Conservation (phyloP, 1,139 yeast genomes). For the Blastobotrys persicus region DNA sequence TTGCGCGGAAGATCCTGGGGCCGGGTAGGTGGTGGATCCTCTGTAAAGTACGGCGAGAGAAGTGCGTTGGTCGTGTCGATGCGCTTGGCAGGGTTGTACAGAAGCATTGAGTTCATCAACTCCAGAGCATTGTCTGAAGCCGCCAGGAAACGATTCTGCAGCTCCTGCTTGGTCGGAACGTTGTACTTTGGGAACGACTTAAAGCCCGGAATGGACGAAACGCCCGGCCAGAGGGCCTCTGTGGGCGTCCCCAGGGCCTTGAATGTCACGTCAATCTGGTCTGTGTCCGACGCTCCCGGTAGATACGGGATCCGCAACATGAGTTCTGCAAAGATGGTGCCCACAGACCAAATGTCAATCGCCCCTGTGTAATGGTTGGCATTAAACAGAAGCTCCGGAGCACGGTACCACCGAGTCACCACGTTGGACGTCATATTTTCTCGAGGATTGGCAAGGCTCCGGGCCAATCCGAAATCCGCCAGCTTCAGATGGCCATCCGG, state of each 20-base stretch:
- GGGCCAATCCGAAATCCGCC: conserved; percentile 96
- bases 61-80: conserved; percentile 67
- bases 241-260: conserved; percentile 96
- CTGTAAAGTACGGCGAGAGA: conserved; percentile 65
- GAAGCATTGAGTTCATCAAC: conserved; percentile 68
- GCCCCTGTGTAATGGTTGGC: conserved; percentile 87
- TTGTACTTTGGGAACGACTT: conserved; percentile 53
- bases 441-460: conserved; percentile 74
- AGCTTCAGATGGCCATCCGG: conserved; percentile 85
- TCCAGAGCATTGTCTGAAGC: conserved; percentile 87
- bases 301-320: conserved; percentile 93
- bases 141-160: conserved; percentile 82
- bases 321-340: conserved; percentile 92
- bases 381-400: conserved; percentile 89
- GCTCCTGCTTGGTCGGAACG: conserved; percentile 76
- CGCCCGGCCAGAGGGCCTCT: conserved; percentile 89
- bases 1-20: conserved; percentile 67
- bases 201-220: conserved; percentile 72
- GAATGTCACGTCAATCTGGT: conserved; percentile 87
- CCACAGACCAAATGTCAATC: conserved; percentile 92
- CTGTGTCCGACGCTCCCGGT: conserved; percentile 87
- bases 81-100: conserved; percentile 74
- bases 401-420: conserved; percentile 96
- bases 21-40: conserved; percentile 71
- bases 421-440: conserved; percentile 81